Evolutionary conservation across 306 rosid species (phyloP).

Genomic region (Lathyrus oleraceus): DNA sequence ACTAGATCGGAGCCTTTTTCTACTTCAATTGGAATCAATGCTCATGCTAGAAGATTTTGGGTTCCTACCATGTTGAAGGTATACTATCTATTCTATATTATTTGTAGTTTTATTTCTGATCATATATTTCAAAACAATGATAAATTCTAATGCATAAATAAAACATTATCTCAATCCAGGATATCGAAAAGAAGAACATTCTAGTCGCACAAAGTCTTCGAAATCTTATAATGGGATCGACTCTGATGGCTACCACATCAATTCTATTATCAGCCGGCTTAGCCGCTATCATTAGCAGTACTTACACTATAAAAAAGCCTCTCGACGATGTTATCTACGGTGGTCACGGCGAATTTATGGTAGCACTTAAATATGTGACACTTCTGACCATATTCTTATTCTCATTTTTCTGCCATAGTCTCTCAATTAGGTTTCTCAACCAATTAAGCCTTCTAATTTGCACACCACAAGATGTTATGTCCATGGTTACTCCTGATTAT

Average conservation of each 20-base stretch:
- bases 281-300: slow-evolving; percentile 83
- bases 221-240: slow-evolving; percentile 82
- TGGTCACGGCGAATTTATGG: slow-evolving; percentile 63
- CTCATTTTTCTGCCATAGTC: slow-evolving; percentile 69
- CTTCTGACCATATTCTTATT: slow-evolving; percentile 61
- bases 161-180: slow-evolving; percentile 46
- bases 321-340: slow-evolving; percentile 71
- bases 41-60: slow-evolving; percentile 73
- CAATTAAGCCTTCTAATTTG: slow-evolving; percentile 67
- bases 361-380: slow-evolving; percentile 58
- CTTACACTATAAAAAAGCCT: slow-evolving; percentile 77
- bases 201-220: slow-evolving; percentile 79
- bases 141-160: background rate
- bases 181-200: slow-evolving; percentile 88
- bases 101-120: background rate
- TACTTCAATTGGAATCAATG: slow-evolving; percentile 72
- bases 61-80: slow-evolving; percentile 54
- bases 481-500: slow-evolving; percentile 50
- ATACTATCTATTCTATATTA: background rate
- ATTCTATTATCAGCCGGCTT: slow-evolving; percentile 76
- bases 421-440: slow-evolving; percentile 63
- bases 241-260: slow-evolving; percentile 90
- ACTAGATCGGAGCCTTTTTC: slow-evolving; percentile 59
- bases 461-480: slow-evolving; percentile 49
- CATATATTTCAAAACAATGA: background rate